phyloP scores from a whole-genome alignment of 805 yeast genomes.

The Ogataea angusta region DNA sequence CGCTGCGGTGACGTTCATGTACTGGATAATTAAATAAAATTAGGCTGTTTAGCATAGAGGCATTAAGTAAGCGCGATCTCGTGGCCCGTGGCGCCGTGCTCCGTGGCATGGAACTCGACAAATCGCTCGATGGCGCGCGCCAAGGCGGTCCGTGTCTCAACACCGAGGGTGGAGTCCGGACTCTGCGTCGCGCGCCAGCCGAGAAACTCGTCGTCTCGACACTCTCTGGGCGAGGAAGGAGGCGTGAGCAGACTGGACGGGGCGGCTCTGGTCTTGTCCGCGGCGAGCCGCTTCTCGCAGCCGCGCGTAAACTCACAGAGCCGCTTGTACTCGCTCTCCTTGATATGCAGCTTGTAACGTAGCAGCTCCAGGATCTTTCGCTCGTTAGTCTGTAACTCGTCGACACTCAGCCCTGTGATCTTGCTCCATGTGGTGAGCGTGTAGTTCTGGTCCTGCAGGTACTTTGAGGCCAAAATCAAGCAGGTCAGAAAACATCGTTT shows the following conservation, averaged over 20 bases:
- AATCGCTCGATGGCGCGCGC: constrained; percentile 6
- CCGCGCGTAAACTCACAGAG: constrained; percentile 14
- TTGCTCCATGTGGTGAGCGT: constrained; percentile 69
- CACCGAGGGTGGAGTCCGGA: constrained; percentile 11
- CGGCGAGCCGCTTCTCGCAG: neutral
- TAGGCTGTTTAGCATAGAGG: neutral
- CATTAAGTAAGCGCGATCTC: neutral
- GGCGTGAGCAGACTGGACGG: constrained; percentile 1
- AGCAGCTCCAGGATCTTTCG: constrained; percentile 47
- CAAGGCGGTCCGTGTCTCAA: constrained; percentile 12
- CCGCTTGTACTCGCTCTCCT: constrained; percentile 43
- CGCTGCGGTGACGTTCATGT: constrained; percentile 9
- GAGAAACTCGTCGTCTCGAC: constrained; percentile 7
- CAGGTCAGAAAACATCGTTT: constrained; percentile 66
- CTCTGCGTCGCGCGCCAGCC: constrained; percentile 5
- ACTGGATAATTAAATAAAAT: constrained; percentile 4
- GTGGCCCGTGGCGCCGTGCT: neutral
- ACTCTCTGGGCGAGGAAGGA: constrained; percentile 10
- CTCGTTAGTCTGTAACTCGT: constrained; percentile 51
- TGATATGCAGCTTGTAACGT: constrained; percentile 56
- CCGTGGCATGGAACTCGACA: constrained; percentile 18
- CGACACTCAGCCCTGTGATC: constrained; percentile 59
- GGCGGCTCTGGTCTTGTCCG: neutral
- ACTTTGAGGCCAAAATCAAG: constrained; percentile 69
- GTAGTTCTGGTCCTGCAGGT: constrained; percentile 68